Base-by-base conservation (phyloP, 495 filamentous ascomycete genomes). In the Recurvomyces mirabilis region DNA sequence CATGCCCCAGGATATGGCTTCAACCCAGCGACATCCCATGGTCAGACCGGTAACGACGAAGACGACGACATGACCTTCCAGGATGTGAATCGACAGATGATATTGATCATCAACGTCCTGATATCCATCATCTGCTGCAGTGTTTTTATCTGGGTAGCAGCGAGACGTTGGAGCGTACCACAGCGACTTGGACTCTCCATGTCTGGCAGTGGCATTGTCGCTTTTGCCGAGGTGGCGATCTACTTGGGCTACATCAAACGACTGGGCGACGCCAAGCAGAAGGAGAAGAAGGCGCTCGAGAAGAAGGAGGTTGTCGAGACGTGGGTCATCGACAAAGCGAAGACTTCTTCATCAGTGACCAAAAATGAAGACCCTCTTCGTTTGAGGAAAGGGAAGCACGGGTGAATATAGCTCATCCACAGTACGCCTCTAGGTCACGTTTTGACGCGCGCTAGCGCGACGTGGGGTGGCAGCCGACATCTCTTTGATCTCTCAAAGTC, bases 201-300 rank as follows among this genome's bases (percentile, higher is more conserved):
- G 65, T 70, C 69, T 7, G 78, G 80, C 3, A 80, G 77, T 42
- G 58, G 75, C 2, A 47, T 84, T 15, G 84, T 95, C 18, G 87
- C 80, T 3, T 67, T 93, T 34, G 88, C 87, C 4, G 91, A 98
- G 61, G 80, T 91, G 9, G 78, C 79, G 18, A 76, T 96, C 28
- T 95, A 96, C 62, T 77, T 73, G 10, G 84, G 86, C 5, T 98
- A 94, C 65, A 62, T 93, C 31, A 71, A 79, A 65, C 78, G 87
- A 56, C 64, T 94, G 21, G 73, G 77, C 21, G 69, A 83, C 56
- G 84, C 85, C 0, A 80, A 81, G 52, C 71, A 65, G 30, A 59
- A 75, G 39, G 87, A 61, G 42, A 30, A 40, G 20, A 57, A 52
- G 48, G 47, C 31, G 21, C 29, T 52, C 10, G 56, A 93, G 64